Evolutionary conservation across 1,284 basidiomycete species (phyloP).

Genomic region (Pseudozyma thailandica): DNA sequence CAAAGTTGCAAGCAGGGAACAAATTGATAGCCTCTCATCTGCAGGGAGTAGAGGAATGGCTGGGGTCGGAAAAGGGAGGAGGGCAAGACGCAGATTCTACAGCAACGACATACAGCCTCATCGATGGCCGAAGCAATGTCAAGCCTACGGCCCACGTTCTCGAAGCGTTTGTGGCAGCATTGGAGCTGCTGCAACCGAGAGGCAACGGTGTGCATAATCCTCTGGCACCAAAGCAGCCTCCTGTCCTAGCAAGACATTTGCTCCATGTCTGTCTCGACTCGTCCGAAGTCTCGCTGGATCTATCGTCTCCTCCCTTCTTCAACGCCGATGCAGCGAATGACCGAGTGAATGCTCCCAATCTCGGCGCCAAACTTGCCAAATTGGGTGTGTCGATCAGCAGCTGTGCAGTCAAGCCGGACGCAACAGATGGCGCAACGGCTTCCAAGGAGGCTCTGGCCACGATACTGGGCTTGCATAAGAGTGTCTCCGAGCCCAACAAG

Average conservation of each 20-base stretch:
- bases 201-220: constrained; percentile 27
- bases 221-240: constrained; percentile 23
- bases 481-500: constrained; percentile 35
- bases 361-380: constrained; percentile 23
- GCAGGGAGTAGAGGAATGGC: constrained; percentile 14
- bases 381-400: constrained; percentile 35
- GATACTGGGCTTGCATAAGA: constrained; percentile 39
- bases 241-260: constrained; percentile 41
- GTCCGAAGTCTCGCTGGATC: constrained; percentile 19
- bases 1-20: constrained; percentile 22
- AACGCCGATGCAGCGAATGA: constrained; percentile 29
- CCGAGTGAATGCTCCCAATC: constrained; percentile 1
- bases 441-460: constrained; percentile 29
- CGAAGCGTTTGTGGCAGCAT: constrained; percentile 41
- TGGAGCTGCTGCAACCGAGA: constrained; percentile 34
- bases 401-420: constrained; percentile 29
- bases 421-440: background rate
- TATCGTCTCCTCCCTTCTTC: constrained; percentile 32
- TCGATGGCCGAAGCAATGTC: constrained; percentile 16
- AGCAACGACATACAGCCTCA: constrained; percentile 9
- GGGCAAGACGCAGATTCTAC: constrained; percentile 9
- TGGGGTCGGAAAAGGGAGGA: constrained; percentile 8
- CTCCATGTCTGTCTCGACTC: constrained; percentile 38
- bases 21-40: constrained; percentile 37
- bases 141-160: constrained; percentile 38